Evolutionary conservation across 441 rosid species (phyloP), one percentile per base, ranked within the genome.

Genomic region (Adansonia gregorii): DNA sequence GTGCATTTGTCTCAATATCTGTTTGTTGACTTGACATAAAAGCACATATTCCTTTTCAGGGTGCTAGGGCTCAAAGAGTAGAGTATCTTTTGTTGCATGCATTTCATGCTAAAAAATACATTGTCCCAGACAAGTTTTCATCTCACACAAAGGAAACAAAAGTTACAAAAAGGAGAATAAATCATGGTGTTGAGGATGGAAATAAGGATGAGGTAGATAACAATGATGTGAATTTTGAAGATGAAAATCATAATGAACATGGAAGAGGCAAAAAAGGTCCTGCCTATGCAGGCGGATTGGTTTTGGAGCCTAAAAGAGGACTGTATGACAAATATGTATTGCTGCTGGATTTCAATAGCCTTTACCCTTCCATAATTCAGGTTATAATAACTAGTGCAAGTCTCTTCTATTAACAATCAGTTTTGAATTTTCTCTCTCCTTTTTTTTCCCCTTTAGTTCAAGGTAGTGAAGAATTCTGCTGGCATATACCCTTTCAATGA

Each of bases 301-400:
- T 96, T 81, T 86, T 96, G 90, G 99, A 94, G 89, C 99, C 98
- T 49, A 96, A 96, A 83, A 93, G 80, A 81, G 98, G 99, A 82
- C 79, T 96, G 79, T 96, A 94, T 84, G 98, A 94, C 88, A 96
- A 91, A 86, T 92, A 89, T 84, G 87, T 96, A 60, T 82, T 96
- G 88, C 97, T 96, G 87, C 90, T 94, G 71, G 99, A 96, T 88
- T 96, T 94, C 85, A 96, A 92, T 79, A 96, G 99, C 86, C 98
- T 96, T 76, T 96, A 96, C 78, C 99, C 99, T 73, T 96, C 99
- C 82, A 94, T 96, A 59, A 96, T 96, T 82, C 99, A 96, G 98
- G 99, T 94, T 81, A 83, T 19, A 67, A 75, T 76, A 27, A 17
- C 67, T 63, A 51, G 67, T 58, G 66, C 14, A 74, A 60, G 67